phyloP scores from a whole-genome alignment of 306 rosid species.

The Luffa aegyptiaca region DNA sequence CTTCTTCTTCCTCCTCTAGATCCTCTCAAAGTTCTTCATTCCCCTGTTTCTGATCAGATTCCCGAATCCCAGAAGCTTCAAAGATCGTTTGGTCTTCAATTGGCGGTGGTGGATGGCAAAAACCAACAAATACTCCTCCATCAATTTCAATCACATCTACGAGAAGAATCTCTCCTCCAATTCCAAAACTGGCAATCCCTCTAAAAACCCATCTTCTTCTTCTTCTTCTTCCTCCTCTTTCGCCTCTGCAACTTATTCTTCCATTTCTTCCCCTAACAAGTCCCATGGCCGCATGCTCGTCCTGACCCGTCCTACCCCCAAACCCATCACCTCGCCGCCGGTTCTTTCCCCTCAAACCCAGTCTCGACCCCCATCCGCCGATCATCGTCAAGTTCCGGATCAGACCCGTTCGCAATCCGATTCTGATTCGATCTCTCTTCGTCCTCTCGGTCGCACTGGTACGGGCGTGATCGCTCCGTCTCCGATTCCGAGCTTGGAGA shows the following conservation, averaged over 20 bases:
- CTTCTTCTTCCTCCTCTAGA: neutral
- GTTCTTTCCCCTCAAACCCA: constrained; percentile 11
- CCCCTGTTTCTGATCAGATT: neutral
- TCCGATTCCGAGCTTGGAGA: constrained; percentile 18
- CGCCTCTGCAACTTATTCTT: constrained; percentile 42
- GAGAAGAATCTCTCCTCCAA: constrained; percentile 29
- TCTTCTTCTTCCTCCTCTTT: constrained; percentile 32
- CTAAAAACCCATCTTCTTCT: constrained; percentile 25
- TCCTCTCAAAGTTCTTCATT: neutral
- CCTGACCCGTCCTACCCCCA: constrained; percentile 36
- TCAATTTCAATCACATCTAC: constrained; percentile 75
- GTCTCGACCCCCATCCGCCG: constrained; percentile 15
- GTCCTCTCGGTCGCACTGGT: constrained; percentile 58
- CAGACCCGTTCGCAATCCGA: constrained; percentile 21
- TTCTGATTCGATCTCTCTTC: constrained; percentile 58
- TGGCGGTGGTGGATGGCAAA: constrained; percentile 67
- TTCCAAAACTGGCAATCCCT: constrained; percentile 11
- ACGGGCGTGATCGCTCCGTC: constrained; percentile 15
- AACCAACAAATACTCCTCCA: constrained; percentile 57
- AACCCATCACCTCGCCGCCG: constrained; percentile 9
- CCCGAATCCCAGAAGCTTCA: neutral
- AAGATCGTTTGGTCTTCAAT: neutral
- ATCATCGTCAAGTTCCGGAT: constrained; percentile 10
- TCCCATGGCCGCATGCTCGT: constrained; percentile 75
- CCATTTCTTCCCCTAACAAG: constrained; percentile 49